These are phyloP conservation scores for Exophiala aquamarina DNA, from an alignment of 2,329 filamentous ascomycete species.

Conservation along the genomic window DNA sequence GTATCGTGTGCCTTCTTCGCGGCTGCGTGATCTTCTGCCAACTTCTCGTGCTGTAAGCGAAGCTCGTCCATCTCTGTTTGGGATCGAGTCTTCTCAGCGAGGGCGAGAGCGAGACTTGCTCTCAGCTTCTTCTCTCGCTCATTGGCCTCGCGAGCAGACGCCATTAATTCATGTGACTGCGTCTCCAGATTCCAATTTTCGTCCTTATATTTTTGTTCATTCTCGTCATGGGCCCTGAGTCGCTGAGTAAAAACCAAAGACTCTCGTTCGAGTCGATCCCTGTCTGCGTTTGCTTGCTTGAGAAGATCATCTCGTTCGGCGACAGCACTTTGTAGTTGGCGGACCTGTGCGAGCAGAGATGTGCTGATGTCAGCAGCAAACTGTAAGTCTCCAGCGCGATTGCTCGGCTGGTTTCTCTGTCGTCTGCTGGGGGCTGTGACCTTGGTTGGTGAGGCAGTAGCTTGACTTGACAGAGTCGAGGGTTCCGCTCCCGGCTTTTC, in stretches of 20 bases:
- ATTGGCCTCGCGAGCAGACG: constrained; percentile 70
- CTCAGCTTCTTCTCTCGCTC: constrained; percentile 82
- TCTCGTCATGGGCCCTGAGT: constrained; percentile 82
- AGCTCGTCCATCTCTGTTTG: constrained; percentile 91
- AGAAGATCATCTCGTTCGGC: constrained; percentile 85
- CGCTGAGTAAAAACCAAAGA: constrained; percentile 76
- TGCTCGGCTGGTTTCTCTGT: constrained; percentile 84
- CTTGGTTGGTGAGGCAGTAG: constrained; percentile 84
- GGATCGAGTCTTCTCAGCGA: constrained; percentile 71
- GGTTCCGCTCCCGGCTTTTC: constrained; percentile 65
- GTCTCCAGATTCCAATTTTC: constrained; percentile 98
- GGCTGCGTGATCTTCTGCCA: constrained; percentile 76
- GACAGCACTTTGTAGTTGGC: constrained; percentile 81
- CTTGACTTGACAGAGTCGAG: constrained; percentile 79
- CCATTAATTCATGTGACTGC: constrained; percentile 78
- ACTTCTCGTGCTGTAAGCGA: constrained; percentile 73
- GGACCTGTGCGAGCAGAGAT: constrained; percentile 88
- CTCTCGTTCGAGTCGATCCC: constrained; percentile 78
- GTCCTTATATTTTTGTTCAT: constrained; percentile 93
- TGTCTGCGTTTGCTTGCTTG: constrained; percentile 71
- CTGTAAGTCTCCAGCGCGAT: constrained; percentile 90
- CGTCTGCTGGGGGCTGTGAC: constrained; percentile 82
- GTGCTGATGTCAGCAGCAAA: constrained; percentile 98
- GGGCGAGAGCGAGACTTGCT: constrained; percentile 67
- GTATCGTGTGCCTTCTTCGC: constrained; percentile 82